Percentiles rank a stretch among this genome's conserved stretches.
Conservation (phyloP, 345 rosid genomes). For the Camelina neglecta region DNA sequence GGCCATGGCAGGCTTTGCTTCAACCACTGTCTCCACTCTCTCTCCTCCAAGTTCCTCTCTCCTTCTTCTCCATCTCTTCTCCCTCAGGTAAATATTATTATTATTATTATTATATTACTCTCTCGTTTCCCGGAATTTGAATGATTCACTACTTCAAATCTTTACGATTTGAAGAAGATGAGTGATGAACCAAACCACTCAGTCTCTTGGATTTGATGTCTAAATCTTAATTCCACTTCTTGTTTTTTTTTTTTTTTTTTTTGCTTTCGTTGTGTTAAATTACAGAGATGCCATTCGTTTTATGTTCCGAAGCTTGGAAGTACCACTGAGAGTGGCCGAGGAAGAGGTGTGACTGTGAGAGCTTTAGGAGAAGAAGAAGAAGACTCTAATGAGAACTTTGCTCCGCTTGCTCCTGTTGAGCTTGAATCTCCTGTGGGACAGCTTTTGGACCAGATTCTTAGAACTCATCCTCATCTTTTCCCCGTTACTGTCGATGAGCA, state of each 20-base stretch:
- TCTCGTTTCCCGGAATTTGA: background rate
- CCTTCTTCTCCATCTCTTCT: conserved; percentile 45
- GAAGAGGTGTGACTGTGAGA: conserved; percentile 58
- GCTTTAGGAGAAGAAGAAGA: conserved; percentile 58
- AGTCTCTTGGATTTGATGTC: background rate
- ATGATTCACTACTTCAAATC: background rate
- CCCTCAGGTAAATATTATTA: conserved; percentile 47
- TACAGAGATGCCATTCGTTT: conserved; percentile 60
- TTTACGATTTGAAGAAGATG: background rate
- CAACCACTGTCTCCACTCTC: conserved; percentile 28
- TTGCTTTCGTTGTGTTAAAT: background rate
- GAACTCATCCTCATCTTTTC: conserved; percentile 87
- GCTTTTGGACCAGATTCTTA: conserved; percentile 76
- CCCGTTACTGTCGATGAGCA: conserved; percentile 86
- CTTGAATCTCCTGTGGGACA: conserved; percentile 87
- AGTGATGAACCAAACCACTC: conserved; percentile 1
- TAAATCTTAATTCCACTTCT: background rate
- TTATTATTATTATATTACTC: no score
- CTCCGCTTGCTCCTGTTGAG: conserved; percentile 73
- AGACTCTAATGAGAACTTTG: conserved; percentile 49
- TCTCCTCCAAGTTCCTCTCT: conserved; percentile 42
- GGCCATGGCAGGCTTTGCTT: conserved; percentile 46
- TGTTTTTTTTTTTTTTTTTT: background rate
- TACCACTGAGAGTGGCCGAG: conserved; percentile 47
- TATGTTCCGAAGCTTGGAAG: conserved; percentile 56